These are phyloP conservation scores for Talaromyces sp. DNA, from an alignment of 2,329 filamentous ascomycete species.

Conservation along the genomic window DNA sequence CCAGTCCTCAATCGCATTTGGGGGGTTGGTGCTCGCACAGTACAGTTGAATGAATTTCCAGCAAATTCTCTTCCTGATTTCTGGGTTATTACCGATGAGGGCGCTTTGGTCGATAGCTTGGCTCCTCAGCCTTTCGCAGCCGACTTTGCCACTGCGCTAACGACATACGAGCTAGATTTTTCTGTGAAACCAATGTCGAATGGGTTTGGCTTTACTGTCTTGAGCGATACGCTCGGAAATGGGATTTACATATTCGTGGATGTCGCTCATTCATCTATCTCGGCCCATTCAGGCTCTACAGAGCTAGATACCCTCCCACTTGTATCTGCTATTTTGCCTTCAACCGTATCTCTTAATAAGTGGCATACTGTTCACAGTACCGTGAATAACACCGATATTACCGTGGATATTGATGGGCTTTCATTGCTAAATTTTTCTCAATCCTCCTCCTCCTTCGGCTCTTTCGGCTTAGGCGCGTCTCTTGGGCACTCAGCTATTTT, in stretches of 20 bases:
- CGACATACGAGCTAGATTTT: neutral
- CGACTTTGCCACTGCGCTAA: neutral
- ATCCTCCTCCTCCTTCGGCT: neutral
- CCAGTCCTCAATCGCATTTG: neutral
- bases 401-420: neutral
- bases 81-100: neutral
- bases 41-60: neutral
- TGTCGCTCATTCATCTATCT: neutral
- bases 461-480: neutral
- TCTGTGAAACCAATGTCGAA: neutral
- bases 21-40: neutral
- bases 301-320: neutral
- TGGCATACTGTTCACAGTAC: neutral
- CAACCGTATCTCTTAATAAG: no score
- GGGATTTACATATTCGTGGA: neutral
- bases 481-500: neutral
- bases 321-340: no score
- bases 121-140: neutral
- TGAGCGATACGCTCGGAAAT: neutral
- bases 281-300: neutral
- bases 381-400: neutral
- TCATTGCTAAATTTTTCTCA: neutral
- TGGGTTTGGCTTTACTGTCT: neutral
- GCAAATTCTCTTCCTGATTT: neutral
- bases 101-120: neutral